These are phyloP conservation scores for Cordyceps fumosorosea DNA, from an alignment of 2,329 filamentous ascomycete species.

Conservation along the genomic window DNA sequence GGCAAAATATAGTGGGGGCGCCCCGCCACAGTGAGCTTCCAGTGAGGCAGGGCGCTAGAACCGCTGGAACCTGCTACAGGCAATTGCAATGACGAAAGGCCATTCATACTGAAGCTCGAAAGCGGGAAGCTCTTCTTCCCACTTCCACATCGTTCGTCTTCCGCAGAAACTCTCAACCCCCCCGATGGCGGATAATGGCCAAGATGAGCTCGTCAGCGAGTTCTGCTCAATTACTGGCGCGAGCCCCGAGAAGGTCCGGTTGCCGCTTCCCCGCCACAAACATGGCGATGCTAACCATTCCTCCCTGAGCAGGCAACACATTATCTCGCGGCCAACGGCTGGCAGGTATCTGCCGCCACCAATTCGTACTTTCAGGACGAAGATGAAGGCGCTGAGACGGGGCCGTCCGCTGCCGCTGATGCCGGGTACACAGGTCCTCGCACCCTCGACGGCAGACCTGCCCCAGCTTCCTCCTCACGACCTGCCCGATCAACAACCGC, in stretches of 20 bases:
- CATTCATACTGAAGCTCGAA: background rate
- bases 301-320: conserved; percentile 49
- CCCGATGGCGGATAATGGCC: conserved; percentile 24
- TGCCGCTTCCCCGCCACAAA: conserved; percentile 21
- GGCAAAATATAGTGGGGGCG: background rate
- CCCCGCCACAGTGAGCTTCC: background rate
- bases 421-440: conserved; percentile 51
- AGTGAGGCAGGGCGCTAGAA: background rate
- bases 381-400: conserved; percentile 40
- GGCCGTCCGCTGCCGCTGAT: conserved; percentile 31
- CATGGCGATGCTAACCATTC: background rate
- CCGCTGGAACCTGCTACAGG: background rate
- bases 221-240: conserved; percentile 23
- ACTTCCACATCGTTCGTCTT: background rate
- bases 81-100: conserved; percentile 7
- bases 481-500: conserved; percentile 31
- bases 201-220: conserved; percentile 22
- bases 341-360: conserved; percentile 59
- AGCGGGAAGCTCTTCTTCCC: background rate
- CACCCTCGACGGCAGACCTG: conserved; percentile 57
- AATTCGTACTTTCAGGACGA: conserved; percentile 55
- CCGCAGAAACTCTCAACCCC: background rate
- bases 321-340: conserved; percentile 58
- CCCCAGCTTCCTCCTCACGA: conserved; percentile 32
- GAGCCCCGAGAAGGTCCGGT: conserved; percentile 22